Evolutionary conservation across 805 yeast genomes (phyloP), one percentile per base, ranked within the genome.

Genomic region (Priceomyces fermenticarens): DNA sequence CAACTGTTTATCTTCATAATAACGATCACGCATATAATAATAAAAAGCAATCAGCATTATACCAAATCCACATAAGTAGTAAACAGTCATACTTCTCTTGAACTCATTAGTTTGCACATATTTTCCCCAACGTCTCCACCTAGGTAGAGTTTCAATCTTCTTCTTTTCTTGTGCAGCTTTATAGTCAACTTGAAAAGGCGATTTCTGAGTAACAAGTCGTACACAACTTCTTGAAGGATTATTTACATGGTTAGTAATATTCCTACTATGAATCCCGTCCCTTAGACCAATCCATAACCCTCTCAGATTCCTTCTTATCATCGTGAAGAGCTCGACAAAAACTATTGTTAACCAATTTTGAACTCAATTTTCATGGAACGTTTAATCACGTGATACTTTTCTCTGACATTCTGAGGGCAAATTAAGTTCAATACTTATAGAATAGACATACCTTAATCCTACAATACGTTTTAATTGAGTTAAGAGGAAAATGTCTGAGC

Each of bases 21-120:
- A 85, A 38, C 84, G 58, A 52, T 83, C 85, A 51, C 79, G 70
- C 80, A 85, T 81, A 57, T 81, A 80, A 54, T 73, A 73, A 42
- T 78, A 72, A 39, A 88, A 86, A 42, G 81, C 76, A 14, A 75
- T 66, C 23, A 80, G 57, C 53, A 83, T 75, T 8, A 75, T 64
- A 2, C 70, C 68, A 55, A 84, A 84, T 2, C 79, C 74, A n/a
- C 76, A 78, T 32, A 85, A 55, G 46, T 84, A 77, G 55, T 73
- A 79, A 49, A 78, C 77, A 4, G 89, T 81, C 70, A 84, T 70
- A 8, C 55, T 52, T 37, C 75, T 73, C 51, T 75, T 80, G 61
- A 84, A 84, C 39, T 75, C 72, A 40, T 74, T 73, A 2, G 83
- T 72, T 40, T 81, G 58, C 39, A 62, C 55, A 46, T 67, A 67